Base-by-base conservation (phyloP, 768 basidiomycete species). In the Podaxis sp. region DNA sequence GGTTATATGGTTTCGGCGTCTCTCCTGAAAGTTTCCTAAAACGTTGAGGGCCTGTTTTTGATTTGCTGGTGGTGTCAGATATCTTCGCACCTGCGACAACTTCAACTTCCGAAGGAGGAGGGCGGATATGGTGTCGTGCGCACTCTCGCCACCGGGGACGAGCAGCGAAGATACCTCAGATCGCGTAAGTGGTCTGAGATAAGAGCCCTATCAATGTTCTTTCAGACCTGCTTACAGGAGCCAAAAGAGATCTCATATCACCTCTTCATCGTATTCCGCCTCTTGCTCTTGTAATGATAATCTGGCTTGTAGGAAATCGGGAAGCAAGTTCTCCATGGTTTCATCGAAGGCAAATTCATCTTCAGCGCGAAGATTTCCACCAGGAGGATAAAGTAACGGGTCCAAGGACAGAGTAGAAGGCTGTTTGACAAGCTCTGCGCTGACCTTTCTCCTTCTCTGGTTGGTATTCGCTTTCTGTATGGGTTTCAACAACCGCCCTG, bases 21-120 rank as follows among this genome's bases (percentile, higher is more conserved):
- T 71, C 69, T 75, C 75, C 79, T 80, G 64, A 15, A 41, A 53
- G 41, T 29, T 29, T 27, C 33, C 43, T 5, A 46, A 24, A 49
- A 22, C 33, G 25, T 11, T 53, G 27, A 50, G 22, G 22, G 27
- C 11, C n/a, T n/a, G 22, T n/a, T 57, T 51, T 57, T 51, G 27
- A 40, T 33, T 29, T 9, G 9, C 53, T n/a, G 29, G 17, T 52
- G 37, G 25, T 25, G n/a, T 12, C 41, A 33, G n/a, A 11, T 17
- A 17, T 36, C n/a, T 24, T 22, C 54, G 8, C 33, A 62, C 61
- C 54, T 62, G 61, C 6, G 36, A 50, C 13, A 86, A 58, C 67
- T 80, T 81, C 51, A 86, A 73, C 66, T 80, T 85, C 51, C 82
- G 76, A 55, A 75, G 47, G 27, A 71, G 64, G 27, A 83, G 72